A percentile compares a stretch with the other conserved stretches of the same genome.
Evolutionary conservation across 192 early-diverging fungal genomes (phyloP).

Genomic region (Coemansia asiatica): DNA sequence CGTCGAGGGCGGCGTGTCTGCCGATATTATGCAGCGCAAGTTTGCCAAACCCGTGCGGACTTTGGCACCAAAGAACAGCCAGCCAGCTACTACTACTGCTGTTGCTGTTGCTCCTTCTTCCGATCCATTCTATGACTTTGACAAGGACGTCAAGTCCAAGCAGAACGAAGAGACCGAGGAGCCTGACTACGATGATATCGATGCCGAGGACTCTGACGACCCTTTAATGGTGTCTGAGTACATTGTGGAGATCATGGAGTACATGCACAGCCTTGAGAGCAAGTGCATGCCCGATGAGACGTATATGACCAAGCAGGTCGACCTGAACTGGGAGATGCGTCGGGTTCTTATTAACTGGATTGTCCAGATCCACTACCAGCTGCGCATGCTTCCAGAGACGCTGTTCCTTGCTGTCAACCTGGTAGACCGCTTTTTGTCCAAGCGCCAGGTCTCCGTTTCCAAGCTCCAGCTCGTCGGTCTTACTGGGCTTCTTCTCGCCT

Average conservation of each 20-base stretch:
- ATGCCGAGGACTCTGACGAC: slow-evolving; percentile 76
- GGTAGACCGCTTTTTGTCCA: slow-evolving; percentile 91
- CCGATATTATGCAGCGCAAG: slow-evolving; percentile 18
- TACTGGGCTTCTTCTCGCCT: slow-evolving; percentile 84
- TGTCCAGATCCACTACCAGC: slow-evolving; percentile 86
- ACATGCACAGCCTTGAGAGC: slow-evolving; percentile 77
- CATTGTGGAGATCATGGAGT: slow-evolving; percentile 87
- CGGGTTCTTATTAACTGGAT: slow-evolving; percentile 94
- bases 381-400: slow-evolving; percentile 91
- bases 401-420: slow-evolving; percentile 91
- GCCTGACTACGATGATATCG: slow-evolving; percentile 70
- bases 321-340: slow-evolving; percentile 92
- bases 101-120: too few relatives aligned
- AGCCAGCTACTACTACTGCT: slow-evolving; percentile 16
- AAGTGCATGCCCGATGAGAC: slow-evolving; percentile 71
- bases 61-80: slow-evolving; percentile 20
- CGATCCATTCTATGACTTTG: background rate
- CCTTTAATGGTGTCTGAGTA: slow-evolving; percentile 95
- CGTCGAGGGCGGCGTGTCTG: slow-evolving; percentile 16
- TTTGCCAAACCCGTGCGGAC: slow-evolving; percentile 47
- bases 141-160: slow-evolving; percentile 5
- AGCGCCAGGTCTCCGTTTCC: slow-evolving; percentile 75
- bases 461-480: slow-evolving; percentile 95
- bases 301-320: slow-evolving; percentile 84
- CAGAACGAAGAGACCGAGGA: background rate